Evolutionary conservation across 139 green algal species (phyloP).

Genomic region (Chlorokybus atmophyticus): DNA sequence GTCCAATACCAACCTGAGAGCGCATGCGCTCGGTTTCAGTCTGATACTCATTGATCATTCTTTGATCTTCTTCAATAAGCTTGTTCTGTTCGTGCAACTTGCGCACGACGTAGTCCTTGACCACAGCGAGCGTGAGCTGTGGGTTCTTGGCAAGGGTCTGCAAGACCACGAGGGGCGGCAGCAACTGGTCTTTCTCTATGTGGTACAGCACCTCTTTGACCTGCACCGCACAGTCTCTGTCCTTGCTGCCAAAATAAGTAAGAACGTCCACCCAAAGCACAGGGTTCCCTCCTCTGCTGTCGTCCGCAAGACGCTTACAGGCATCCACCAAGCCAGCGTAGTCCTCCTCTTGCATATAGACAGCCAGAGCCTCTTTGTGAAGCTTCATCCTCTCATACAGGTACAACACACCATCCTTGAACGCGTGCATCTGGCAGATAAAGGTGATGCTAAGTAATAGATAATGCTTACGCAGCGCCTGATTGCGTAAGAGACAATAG

Average conservation of each 20-base stretch:
- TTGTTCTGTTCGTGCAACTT: conserved; percentile 35
- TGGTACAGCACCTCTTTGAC: conserved; percentile 51
- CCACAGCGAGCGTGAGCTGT: conserved; percentile 47
- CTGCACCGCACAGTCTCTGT: conserved; percentile 23
- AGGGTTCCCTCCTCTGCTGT: conserved; percentile 40
- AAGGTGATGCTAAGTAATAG: too few species aligned
- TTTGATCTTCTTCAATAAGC: conserved; percentile 30
- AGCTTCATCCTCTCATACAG: conserved; percentile 74
- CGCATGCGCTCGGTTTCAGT: too few species aligned
- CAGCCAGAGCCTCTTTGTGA: conserved; percentile 59
- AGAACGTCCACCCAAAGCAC: conserved; percentile 70
- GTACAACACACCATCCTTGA: conserved; percentile 59
- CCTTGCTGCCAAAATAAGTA: conserved; percentile 42
- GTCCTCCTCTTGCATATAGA: conserved; percentile 42
- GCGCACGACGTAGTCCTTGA: conserved; percentile 26
- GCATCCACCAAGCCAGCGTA: conserved; percentile 50
- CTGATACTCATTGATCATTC: conserved; percentile 39
- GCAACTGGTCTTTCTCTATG: conserved; percentile 58
- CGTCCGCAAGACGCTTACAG: conserved; percentile 57
- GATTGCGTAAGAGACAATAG: too few species aligned
- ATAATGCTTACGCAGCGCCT: too few species aligned
- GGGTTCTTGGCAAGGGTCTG: conserved; percentile 59
- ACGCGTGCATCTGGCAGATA: conserved; percentile 38
- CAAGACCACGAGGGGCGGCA: conserved; percentile 83
- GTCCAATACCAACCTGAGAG: too few species aligned